These are phyloP conservation scores for Fusarium subtropicale DNA, from an alignment of 2,329 filamentous ascomycete genomes.

Conservation along the genomic window DNA sequence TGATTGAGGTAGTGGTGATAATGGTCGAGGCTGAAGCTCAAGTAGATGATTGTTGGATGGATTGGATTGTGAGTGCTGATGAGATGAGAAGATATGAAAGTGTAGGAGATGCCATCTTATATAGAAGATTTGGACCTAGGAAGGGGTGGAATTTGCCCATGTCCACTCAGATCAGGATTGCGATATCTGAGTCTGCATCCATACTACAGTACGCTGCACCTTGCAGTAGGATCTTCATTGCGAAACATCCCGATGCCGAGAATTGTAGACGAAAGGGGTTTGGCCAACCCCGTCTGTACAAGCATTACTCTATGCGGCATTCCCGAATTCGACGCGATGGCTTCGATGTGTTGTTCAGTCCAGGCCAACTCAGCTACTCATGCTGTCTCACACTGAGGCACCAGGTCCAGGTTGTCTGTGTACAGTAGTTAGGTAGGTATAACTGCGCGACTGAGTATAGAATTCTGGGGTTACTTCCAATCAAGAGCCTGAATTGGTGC, in stretches of 20 bases:
- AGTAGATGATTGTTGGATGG: conserved; percentile 43
- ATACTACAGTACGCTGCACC: not conserved
- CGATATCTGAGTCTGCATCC: conserved; percentile 19
- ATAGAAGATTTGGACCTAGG: conserved; percentile 36
- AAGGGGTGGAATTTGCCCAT: conserved; percentile 22
- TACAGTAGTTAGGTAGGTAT: conserved; percentile 1
- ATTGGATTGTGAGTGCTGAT: conserved; percentile 41
- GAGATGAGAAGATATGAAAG: conserved; percentile 22
- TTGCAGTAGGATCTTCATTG: conserved; percentile 11
- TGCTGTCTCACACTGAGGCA: conserved; percentile 42
- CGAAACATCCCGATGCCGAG: conserved; percentile 35
- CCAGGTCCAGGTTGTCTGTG: conserved; percentile 13
- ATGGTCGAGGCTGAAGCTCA: conserved; percentile 38
- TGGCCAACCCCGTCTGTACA: conserved; percentile 9
- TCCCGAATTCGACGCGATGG: not conserved
- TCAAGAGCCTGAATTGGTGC: not conserved
- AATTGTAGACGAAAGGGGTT: conserved; percentile 1
- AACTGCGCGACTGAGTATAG: conserved; percentile 26
- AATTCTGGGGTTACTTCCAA: conserved; percentile 22
- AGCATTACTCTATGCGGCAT: conserved; percentile 22
- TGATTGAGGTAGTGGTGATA: conserved; percentile 16
- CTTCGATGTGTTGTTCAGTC: conserved; percentile 42
- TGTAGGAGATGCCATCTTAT: conserved; percentile 40
- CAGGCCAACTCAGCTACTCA: not conserved
- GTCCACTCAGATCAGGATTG: conserved; percentile 7